A percentile compares a stretch with the other conserved stretches of the same genome.
These are phyloP conservation scores for Hymenoscyphus fraxineus DNA, from an alignment of 2,329 filamentous ascomycete genomes.

Conservation along the genomic window DNA sequence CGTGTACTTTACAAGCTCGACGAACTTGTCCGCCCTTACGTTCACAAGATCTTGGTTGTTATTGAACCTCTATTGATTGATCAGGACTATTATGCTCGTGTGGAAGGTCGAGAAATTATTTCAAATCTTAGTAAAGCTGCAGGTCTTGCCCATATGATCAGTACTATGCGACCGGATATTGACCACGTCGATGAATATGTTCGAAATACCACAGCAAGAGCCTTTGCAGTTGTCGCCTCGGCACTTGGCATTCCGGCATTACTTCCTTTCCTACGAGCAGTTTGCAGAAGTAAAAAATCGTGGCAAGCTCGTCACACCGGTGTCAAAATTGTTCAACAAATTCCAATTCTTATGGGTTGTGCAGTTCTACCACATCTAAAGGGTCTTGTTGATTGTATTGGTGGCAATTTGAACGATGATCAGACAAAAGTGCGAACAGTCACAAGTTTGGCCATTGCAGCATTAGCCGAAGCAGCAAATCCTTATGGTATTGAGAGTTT, in stretches of 20 bases:
- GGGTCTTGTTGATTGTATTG: slow-evolving; percentile 93
- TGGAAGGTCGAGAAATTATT: slow-evolving; percentile 97
- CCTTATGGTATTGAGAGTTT: slow-evolving; percentile 99
- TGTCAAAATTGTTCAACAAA: slow-evolving; percentile 98
- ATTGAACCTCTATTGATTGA: slow-evolving; percentile 99
- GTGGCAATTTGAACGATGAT: slow-evolving; percentile 92
- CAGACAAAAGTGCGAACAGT: slow-evolving; percentile 97
- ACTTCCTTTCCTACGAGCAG: slow-evolving; percentile 88
- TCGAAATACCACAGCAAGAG: slow-evolving; percentile 92
- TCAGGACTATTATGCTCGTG: slow-evolving; percentile 97
- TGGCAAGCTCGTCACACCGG: slow-evolving; percentile 98
- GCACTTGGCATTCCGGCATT: slow-evolving; percentile 93
- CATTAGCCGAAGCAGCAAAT: slow-evolving; percentile 91
- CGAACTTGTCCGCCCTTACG: slow-evolving; percentile 90
- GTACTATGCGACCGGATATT: slow-evolving; percentile 97
- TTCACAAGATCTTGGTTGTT: slow-evolving; percentile 97
- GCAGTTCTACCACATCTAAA: slow-evolving; percentile 94
- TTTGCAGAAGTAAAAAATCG: slow-evolving; percentile 97
- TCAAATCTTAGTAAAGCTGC: slow-evolving; percentile 96
- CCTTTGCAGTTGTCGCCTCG: slow-evolving; percentile 94
- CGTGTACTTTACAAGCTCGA: slow-evolving; percentile 98
- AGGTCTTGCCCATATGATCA: slow-evolving; percentile 97
- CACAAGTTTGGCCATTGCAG: slow-evolving; percentile 90
- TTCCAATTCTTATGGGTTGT: slow-evolving; percentile 97
- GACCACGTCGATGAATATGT: slow-evolving; percentile 99